Percentiles rank a stretch among this genome's conserved stretches.
Conservation (phyloP, 2,329 filamentous ascomycete species). For the Xylaria multiplex region DNA sequence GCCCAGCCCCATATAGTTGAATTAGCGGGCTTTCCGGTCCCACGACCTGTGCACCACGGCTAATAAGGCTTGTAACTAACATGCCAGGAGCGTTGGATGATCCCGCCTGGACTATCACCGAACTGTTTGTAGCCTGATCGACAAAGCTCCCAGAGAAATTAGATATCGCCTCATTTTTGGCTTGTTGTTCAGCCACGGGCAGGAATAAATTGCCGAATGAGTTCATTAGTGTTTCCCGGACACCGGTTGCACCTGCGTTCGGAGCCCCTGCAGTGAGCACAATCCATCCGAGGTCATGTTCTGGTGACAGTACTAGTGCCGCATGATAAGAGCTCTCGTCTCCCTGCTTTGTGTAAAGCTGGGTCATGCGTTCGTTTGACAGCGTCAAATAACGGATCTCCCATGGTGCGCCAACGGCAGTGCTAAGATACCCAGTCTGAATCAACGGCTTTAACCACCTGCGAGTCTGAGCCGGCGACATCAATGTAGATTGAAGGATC, state of each 20-base stretch:
- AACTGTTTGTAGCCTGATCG: constrained; percentile 32
- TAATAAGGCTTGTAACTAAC: constrained; percentile 18
- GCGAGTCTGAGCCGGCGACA: constrained; percentile 40
- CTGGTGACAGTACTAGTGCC: constrained; percentile 35
- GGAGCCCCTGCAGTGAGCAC: constrained; percentile 32
- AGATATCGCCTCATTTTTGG: constrained; percentile 18
- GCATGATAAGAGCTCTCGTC: constrained; percentile 35
- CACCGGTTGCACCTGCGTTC: background rate
- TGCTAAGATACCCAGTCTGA: constrained; percentile 37
- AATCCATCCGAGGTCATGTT: constrained; percentile 37
- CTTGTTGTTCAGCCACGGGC: constrained; percentile 32
- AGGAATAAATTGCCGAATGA: constrained; percentile 31
- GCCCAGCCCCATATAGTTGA: constrained; percentile 28
- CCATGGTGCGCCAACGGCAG: constrained; percentile 44
- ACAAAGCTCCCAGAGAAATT: constrained; percentile 32
- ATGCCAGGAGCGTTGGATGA: constrained; percentile 22
- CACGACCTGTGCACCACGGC: constrained; percentile 30
- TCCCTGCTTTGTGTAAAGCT: constrained; percentile 40
- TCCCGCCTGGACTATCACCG: constrained; percentile 18
- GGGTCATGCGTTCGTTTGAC: constrained; percentile 24
- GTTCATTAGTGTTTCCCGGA: constrained; percentile 32
- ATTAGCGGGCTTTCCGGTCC: constrained; percentile 31
- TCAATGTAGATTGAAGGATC: constrained; percentile 38
- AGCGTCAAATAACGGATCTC: constrained; percentile 40
- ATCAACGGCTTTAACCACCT: constrained; percentile 43